Percentiles rank a stretch among this genome's conserved stretches.
Evolutionary conservation across 2,329 filamentous ascomycete genomes (phyloP).

Genomic region (Epichloe hybrida): DNA sequence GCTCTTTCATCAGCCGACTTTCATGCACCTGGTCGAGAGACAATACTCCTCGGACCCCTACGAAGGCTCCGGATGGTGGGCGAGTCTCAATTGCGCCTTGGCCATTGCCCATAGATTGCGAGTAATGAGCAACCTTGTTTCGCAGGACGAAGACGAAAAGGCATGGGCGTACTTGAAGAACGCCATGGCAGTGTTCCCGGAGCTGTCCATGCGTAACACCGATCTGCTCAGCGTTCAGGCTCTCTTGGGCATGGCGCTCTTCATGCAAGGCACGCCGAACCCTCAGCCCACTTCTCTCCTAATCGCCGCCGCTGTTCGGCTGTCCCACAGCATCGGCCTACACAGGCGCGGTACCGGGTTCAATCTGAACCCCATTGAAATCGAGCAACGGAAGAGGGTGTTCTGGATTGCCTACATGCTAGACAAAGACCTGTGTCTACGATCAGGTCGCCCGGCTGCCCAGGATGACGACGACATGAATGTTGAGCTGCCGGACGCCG

Average conservation of each 20-base stretch:
- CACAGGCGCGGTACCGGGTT: conserved; percentile 85
- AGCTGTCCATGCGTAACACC: conserved; percentile 90
- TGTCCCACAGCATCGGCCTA: conserved; percentile 87
- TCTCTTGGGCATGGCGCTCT: conserved; percentile 81
- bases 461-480: conserved; percentile 72
- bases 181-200: conserved; percentile 81
- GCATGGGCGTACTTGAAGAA: conserved; percentile 96
- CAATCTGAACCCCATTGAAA: conserved; percentile 84
- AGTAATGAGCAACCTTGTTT: conserved; percentile 88
- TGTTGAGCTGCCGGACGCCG: conserved; percentile 81
- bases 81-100: conserved; percentile 82
- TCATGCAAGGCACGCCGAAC: conserved; percentile 92
- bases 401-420: conserved; percentile 56
- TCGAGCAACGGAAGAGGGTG: conserved; percentile 66
- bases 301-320: conserved; percentile 76
- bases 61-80: conserved; percentile 96
- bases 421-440: conserved; percentile 49
- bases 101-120: conserved; percentile 88
- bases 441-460: conserved; percentile 44
- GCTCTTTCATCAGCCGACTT: conserved; percentile 91
- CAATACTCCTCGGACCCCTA: conserved; percentile 91
- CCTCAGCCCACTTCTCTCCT: conserved; percentile 84
- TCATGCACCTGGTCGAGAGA: conserved; percentile 91
- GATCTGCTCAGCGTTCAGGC: conserved; percentile 92
- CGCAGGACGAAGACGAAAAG: conserved; percentile 82